Conservation (phyloP, 352 stramenopile species). For the Pythium angustatum region DNA sequence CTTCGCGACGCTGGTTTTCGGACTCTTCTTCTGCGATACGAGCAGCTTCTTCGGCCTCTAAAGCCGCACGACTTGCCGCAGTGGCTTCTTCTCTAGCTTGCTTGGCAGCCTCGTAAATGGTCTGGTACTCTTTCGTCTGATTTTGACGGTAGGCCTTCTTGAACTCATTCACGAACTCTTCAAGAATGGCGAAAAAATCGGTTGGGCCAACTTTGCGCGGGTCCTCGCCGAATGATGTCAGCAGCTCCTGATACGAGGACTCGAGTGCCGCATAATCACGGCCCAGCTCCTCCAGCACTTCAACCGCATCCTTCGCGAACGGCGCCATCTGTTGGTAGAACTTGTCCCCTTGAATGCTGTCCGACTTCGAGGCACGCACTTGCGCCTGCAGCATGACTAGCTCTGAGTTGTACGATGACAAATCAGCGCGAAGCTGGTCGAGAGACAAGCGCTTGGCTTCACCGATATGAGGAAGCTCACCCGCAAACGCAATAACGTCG, state of each 20-base stretch:
- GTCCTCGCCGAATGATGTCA: constrained; percentile 85
- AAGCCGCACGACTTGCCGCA: constrained; percentile 33
- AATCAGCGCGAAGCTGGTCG: constrained; percentile 78
- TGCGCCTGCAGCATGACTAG: constrained; percentile 83
- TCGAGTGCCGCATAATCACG: constrained; percentile 76
- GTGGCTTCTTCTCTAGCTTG: constrained; percentile 46
- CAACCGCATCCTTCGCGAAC: constrained; percentile 76
- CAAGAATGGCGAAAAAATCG: constrained; percentile 82
- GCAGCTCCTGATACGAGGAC: constrained; percentile 72
- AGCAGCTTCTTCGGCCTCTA: constrained; percentile 37
- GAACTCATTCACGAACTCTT: constrained; percentile 85
- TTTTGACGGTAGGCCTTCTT: constrained; percentile 89
- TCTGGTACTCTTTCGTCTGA: constrained; percentile 83
- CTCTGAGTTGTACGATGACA: constrained; percentile 83
- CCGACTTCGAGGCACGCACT: constrained; percentile 74
- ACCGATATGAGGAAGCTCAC: constrained; percentile 75
- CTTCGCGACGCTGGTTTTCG: constrained; percentile 47
- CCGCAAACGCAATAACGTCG: constrained; percentile 76
- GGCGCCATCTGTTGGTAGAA: constrained; percentile 85
- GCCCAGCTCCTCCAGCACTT: constrained; percentile 79
- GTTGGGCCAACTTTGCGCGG: constrained; percentile 77
- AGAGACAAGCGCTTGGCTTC: constrained; percentile 81
- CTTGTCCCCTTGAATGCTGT: constrained; percentile 68
- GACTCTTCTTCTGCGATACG: constrained; percentile 41
- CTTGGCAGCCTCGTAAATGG: constrained; percentile 69